Evolutionary conservation across 2,329 filamentous ascomycete genomes (phyloP), one percentile per base, ranked within the genome.

Genomic region (Chrysosporium queenslandicum): DNA sequence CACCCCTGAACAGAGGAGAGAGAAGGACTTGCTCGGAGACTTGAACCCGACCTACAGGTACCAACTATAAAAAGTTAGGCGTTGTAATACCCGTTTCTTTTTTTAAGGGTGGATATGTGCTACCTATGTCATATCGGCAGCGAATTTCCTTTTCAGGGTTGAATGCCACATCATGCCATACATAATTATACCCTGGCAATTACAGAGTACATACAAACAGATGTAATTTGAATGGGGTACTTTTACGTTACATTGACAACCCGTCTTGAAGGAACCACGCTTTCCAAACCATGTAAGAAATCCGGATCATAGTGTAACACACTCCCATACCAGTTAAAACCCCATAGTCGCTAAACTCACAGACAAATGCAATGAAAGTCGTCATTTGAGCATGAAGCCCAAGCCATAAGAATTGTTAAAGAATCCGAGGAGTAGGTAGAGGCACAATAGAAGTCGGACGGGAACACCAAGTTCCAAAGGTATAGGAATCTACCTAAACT

Each of bases 401-500:
- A n/a, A n/a, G n/a, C n/a, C n/a, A n/a, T n/a, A n/a, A n/a, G n/a
- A n/a, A n/a, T n/a, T n/a, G n/a, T n/a, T n/a, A n/a, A n/a, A n/a
- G n/a, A n/a, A n/a, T n/a, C n/a, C n/a, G n/a, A n/a, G n/a, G n/a
- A n/a, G n/a, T n/a, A n/a, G n/a, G n/a, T n/a, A n/a, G n/a, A n/a
- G n/a, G n/a, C n/a, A n/a, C n/a, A n/a, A n/a, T n/a, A n/a, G n/a
- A n/a, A n/a, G n/a, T n/a, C n/a, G n/a, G n/a, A n/a, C n/a, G n/a
- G n/a, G n/a, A n/a, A n/a, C n/a, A 14, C 8, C 46, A n/a, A 21
- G 14, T n/a, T n/a, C n/a, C n/a, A n/a, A 18, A 39, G 16, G 23
- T 7, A 20, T 16, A 6, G 14, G 25, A 7, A 18, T 34, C 29
- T 29, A 86, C 57, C 79, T 73, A 59, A 84, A 64, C 41, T 84